Conservation (phyloP, 2,329 filamentous ascomycete genomes). For the Colletotrichum chrysophilum region DNA sequence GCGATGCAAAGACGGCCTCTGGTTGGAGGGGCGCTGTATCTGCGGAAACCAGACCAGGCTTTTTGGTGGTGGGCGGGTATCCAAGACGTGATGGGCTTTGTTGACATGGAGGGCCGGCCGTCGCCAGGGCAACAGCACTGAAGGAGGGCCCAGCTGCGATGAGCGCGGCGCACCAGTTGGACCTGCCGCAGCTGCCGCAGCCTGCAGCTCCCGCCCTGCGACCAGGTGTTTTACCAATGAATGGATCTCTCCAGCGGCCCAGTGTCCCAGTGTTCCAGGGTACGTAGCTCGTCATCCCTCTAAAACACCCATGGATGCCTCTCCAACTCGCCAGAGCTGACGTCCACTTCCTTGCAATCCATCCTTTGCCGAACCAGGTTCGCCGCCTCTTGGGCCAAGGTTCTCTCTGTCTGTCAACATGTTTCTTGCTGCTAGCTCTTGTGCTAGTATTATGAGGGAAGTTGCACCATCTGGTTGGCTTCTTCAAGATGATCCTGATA, state of each 20-base stretch:
- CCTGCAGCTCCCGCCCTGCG: not conserved
- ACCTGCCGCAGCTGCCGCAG: not conserved
- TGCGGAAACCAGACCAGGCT: slow-evolving; percentile 28
- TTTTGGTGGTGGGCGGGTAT: slow-evolving; percentile 14
- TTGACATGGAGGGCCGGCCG: slow-evolving; percentile 25
- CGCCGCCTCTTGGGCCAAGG: not conserved
- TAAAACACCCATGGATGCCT: not conserved
- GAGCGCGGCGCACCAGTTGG: not conserved
- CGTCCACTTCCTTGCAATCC: not conserved
- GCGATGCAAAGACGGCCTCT: not conserved
- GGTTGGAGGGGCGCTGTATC: slow-evolving; percentile 18
- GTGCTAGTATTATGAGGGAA: not conserved
- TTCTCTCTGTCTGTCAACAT: not conserved
- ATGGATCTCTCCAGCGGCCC: not conserved
- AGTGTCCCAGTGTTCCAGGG: not conserved
- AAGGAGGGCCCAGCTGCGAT: not conserved
- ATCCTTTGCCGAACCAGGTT: not conserved
- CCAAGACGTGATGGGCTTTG: slow-evolving; percentile 30
- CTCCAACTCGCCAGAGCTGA: not conserved
- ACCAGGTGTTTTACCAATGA: not conserved
- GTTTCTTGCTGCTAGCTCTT: not conserved
- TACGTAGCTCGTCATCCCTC: not conserved
- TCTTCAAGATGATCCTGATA: not conserved
- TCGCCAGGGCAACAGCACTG: slow-evolving; percentile 35
- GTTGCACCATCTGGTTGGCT: not conserved